These are phyloP conservation scores for Sclerotinia sclerotiorum DNA, from an alignment of 2,329 filamentous ascomycete species.

Conservation along the genomic window DNA sequence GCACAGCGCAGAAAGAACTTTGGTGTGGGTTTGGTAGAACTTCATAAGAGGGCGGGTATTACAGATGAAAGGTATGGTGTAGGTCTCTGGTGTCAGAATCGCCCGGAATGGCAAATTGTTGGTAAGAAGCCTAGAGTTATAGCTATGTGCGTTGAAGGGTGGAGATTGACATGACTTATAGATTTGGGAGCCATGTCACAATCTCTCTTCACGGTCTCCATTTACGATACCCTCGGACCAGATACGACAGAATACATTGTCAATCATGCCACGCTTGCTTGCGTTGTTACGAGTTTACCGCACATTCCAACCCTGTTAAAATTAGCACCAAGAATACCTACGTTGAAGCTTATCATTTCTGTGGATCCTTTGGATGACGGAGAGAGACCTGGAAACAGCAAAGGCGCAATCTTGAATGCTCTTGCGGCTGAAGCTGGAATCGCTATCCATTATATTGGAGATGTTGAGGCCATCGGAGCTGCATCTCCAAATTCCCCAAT, in stretches of 20 bases:
- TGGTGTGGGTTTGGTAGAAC: constrained; percentile 79
- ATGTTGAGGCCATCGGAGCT: constrained; percentile 80
- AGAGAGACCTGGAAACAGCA: constrained; percentile 75
- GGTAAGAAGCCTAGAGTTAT: constrained; percentile 47
- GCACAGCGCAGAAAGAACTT: constrained; percentile 77
- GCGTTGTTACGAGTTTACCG: constrained; percentile 74
- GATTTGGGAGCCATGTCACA: constrained; percentile 88
- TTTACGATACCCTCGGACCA: constrained; percentile 93
- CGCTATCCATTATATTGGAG: constrained; percentile 72
- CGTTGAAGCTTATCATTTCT: constrained; percentile 83
- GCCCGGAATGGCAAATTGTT: constrained; percentile 85
- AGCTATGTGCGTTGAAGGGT: not conserved
- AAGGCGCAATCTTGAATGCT: constrained; percentile 72
- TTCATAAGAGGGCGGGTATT: constrained; percentile 73
- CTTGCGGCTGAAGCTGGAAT: constrained; percentile 75
- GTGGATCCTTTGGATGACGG: constrained; percentile 80
- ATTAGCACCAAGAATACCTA: constrained; percentile 71
- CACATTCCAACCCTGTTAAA: constrained; percentile 82
- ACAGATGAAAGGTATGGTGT: constrained; percentile 67
- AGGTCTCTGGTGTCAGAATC: constrained; percentile 83
- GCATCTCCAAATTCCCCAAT: constrained; percentile 63
- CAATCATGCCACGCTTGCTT: constrained; percentile 77
- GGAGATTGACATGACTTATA: constrained; percentile 41
- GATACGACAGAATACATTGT: constrained; percentile 94
- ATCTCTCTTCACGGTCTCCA: constrained; percentile 82